These are phyloP conservation scores for Aureobasidium musti DNA, from an alignment of 2,329 filamentous ascomycete species.

Conservation along the genomic window DNA sequence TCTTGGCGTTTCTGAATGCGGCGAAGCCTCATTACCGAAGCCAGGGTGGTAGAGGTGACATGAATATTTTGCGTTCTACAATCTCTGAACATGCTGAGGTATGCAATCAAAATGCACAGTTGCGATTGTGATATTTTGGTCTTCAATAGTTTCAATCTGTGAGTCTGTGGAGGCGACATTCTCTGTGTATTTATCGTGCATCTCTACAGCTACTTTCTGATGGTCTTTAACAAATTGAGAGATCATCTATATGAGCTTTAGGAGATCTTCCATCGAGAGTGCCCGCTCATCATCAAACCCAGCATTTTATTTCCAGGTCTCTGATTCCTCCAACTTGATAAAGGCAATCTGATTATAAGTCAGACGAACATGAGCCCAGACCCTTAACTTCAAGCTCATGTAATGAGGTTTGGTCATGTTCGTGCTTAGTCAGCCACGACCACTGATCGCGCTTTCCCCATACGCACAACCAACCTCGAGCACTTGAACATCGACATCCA, in stretches of 20 bases:
- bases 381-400: neutral
- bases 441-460: neutral
- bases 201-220: too few relatives aligned
- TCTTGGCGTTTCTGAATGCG: neutral
- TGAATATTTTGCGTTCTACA: neutral
- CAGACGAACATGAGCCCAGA: neutral
- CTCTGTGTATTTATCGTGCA: too few relatives aligned
- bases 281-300: too few relatives aligned
- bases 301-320: too few relatives aligned
- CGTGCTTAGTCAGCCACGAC: slow-evolving; percentile 14
- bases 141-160: too few relatives aligned
- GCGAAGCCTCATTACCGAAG: neutral
- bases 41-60: neutral
- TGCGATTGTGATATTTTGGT: too few relatives aligned
- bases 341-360: neutral
- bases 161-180: too few relatives aligned
- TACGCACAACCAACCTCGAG: neutral
- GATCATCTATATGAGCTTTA: too few relatives aligned
- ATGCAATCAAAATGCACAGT: neutral
- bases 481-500: neutral
- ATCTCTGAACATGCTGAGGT: too few relatives aligned
- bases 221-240: too few relatives aligned
- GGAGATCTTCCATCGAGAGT: too few relatives aligned
- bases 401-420: neutral
- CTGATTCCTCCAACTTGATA: too few relatives aligned